Evolutionary conservation across 495 filamentous ascomycete genomes (phyloP), one percentile per base, ranked within the genome.

Genomic region (Hypoxylon intermedium): DNA sequence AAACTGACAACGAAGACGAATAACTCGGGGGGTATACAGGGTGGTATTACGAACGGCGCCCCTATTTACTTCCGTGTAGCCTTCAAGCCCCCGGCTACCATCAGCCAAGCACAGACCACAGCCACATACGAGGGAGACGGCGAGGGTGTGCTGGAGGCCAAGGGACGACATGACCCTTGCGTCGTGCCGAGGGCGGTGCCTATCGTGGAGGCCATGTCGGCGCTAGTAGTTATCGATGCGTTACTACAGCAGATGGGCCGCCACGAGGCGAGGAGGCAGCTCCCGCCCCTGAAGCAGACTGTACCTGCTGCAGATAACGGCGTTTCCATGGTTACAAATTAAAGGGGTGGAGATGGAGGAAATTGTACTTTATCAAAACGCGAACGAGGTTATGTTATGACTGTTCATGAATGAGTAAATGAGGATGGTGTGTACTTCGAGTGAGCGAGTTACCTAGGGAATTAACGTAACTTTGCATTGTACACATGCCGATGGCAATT

Each of bases 21-120:
- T 80, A 94, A 96, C 81, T 94, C 89, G 2, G 95, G 94, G 18
- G 94, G 94, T 63, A 90, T 98, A 64, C 94, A 98, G 77, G 94
- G 94, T 34, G 94, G 94, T 55, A 98, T 98, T 73, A 89, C 89
- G 46, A 98, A 98, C 74, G 94, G 95, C 45, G 90, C 91, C 16
- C 88, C 85, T 23, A 91, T 98, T 76, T 98, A 93, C 82, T 98
- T 98, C 85, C 87, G 88, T 40, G 85, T 97, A 20, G 94, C 83
- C 11, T 98, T 98, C 86, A 98, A 98, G 79, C 89, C 93, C 1
- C 85, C 94, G 6, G 94, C 94, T 6, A 98, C 94, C 6, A 98
- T 98, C 70, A 91, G 92, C 28, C 90, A 93, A 77, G 90, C 90
- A 19, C 94, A 98, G 77, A 77, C 78, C 16, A 98, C 95, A 3